phyloP scores from a whole-genome alignment of 257 asterid genomes.

The Capsicum pubescens region DNA sequence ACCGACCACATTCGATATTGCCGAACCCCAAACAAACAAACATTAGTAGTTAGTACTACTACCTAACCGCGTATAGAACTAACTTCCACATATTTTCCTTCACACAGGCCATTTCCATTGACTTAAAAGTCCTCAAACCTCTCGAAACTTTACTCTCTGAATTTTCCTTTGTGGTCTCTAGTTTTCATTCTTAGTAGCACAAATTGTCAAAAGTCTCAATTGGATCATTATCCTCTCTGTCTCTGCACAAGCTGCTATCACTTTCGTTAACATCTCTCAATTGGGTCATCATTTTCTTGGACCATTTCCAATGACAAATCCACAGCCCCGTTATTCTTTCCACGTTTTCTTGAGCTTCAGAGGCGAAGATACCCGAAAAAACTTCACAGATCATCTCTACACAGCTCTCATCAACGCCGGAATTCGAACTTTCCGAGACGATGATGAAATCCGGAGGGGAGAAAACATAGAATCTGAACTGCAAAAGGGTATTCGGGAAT shows the following conservation, averaged over 20 bases:
- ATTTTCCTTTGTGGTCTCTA: background rate
- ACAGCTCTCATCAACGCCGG: conserved; percentile 33
- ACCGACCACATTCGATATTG: background rate
- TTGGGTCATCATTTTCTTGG: background rate
- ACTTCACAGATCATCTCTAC: conserved; percentile 39
- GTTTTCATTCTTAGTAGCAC: background rate
- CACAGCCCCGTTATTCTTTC: conserved; percentile 9
- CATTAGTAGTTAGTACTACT: background rate
- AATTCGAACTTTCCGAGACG: conserved; percentile 36
- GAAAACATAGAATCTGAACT: conserved; percentile 33
- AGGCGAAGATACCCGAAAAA: conserved; percentile 37
- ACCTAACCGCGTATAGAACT: no score
- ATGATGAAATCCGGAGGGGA: conserved; percentile 34
- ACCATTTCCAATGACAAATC: background rate
- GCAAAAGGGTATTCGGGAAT: conserved; percentile 32
- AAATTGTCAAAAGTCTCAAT: background rate
- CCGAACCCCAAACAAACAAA: background rate
- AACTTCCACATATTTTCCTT: background rate
- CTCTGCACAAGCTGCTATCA: background rate
- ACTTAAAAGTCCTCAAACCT: background rate
- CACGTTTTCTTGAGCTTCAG: conserved; percentile 37
- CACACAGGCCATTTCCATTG: conserved; percentile 25
- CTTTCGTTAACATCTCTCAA: background rate
- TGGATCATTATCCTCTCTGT: background rate
- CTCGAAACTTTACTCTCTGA: background rate